Evolutionary conservation across 176 grass and related monocot genomes (phyloP).

Genomic region (sorghum (Sorghum bicolor)): Sorghum_bicolor_NCBIv3 NC_012871.2:72005501-72006000

Average conservation of each 20-base stretch:
- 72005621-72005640: neutral
- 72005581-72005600: neutral
- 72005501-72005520: too few relatives aligned
- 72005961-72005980: neutral
- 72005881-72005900: neutral
- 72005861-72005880: neutral
- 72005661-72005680: neutral
- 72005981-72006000: neutral
- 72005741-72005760: neutral
- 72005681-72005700: neutral
- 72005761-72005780: neutral
- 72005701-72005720: neutral
- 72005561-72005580: too few relatives aligned
- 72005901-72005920: neutral
- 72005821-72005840: neutral
- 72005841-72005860: neutral
- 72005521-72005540: too few relatives aligned
- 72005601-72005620: neutral
- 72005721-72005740: neutral
- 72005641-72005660: neutral
- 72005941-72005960: neutral
- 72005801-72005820: neutral
- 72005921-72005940: neutral
- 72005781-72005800: neutral
- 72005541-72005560: too few relatives aligned